Evolutionary conservation across 2,329 filamentous ascomycete species (phyloP).

Genomic region (Mycocentrospora acerina): DNA sequence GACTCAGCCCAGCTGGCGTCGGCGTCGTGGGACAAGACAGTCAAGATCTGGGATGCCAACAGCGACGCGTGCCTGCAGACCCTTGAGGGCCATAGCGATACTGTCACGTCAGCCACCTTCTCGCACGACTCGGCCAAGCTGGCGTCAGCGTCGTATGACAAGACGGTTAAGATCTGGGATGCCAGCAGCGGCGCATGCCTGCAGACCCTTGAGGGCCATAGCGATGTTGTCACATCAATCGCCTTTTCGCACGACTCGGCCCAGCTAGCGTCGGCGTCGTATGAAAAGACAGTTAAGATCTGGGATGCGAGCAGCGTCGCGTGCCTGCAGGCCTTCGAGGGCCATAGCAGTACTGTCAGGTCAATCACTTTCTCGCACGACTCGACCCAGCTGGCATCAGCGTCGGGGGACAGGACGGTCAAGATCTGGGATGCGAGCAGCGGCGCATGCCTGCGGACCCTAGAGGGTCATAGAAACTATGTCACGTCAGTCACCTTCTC

Average conservation of each 20-base stretch:
- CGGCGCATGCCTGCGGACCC: constrained; percentile 13
- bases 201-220: constrained; percentile 12
- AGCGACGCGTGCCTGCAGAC: constrained; percentile 9
- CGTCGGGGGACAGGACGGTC: no score
- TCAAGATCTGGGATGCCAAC: background rate
- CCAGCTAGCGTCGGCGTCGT: no score
- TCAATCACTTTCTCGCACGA: no score
- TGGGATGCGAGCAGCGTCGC: background rate
- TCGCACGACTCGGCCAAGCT: no score
- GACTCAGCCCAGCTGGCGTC: no score
- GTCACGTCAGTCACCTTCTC: constrained; percentile 15
- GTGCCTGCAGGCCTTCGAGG: constrained; percentile 10
- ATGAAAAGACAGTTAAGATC: background rate
- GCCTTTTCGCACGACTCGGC: no score
- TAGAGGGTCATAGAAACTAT: constrained; percentile 5
- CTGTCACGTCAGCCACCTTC: constrained; percentile 6
- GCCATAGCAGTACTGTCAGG: constrained; percentile 7
- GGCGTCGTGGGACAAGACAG: no score
- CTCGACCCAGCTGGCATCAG: no score
- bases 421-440: background rate
- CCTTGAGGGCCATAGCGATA: constrained; percentile 8
- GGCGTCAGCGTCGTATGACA: no score
- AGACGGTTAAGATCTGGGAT: background rate
- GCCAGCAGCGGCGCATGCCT: constrained; percentile 4
- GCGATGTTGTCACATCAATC: constrained; percentile 5